A percentile compares a stretch with the other conserved stretches of the same genome.
phyloP scores from a whole-genome alignment of 2,329 filamentous ascomycete genomes.

The Orbilia javanica region DNA sequence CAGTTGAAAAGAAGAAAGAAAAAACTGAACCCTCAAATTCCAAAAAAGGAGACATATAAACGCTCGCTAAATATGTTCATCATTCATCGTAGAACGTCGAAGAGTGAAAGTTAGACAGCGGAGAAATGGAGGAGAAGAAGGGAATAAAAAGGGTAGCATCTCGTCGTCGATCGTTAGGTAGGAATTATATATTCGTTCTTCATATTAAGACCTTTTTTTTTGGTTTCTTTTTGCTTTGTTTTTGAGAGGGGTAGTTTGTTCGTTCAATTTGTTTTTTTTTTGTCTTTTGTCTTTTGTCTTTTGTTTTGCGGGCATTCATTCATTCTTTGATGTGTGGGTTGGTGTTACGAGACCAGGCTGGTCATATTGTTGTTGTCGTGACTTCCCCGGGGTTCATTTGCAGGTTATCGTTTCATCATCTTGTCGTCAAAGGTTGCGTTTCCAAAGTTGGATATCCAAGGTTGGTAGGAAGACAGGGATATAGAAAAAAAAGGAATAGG shows the following conservation, averaged over 20 bases:
- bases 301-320: too few relatives aligned
- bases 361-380: neutral
- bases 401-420: neutral
- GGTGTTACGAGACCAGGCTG: neutral
- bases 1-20: neutral
- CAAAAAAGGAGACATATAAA: neutral
- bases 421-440: slow-evolving; percentile 5
- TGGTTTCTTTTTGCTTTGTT: too few relatives aligned
- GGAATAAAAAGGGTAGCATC: neutral
- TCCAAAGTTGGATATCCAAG: neutral
- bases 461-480: neutral
- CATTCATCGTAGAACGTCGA: neutral
- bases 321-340: too few relatives aligned
- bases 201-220: too few relatives aligned
- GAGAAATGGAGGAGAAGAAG: slow-evolving; percentile 2
- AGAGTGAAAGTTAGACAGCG: neutral
- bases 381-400: neutral
- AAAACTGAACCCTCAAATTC: neutral
- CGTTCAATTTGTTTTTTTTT: too few relatives aligned
- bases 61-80: slow-evolving; percentile 29
- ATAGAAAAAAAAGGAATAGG: neutral
- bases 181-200: neutral
- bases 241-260: too few relatives aligned
- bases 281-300: too few relatives aligned
- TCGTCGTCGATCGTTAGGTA: neutral